Percentiles rank a stretch among this genome's conserved stretches.
These are phyloP conservation scores for Penicillium atrosanguineum DNA, from an alignment of 495 filamentous ascomycete species.

Conservation along the genomic window DNA sequence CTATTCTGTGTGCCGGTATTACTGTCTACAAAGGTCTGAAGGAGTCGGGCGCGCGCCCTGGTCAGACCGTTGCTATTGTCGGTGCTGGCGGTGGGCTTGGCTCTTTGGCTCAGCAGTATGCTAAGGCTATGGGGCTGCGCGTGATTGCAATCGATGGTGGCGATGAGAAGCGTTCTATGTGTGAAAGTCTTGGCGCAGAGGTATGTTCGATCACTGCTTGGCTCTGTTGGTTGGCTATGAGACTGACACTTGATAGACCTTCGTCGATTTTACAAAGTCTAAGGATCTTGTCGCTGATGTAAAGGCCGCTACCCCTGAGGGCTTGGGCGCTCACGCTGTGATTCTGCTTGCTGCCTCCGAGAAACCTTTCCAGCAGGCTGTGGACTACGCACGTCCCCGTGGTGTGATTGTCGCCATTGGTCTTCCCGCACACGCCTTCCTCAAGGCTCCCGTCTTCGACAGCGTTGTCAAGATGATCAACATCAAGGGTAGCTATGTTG, in stretches of 20 bases:
- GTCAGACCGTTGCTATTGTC: conserved; percentile 81
- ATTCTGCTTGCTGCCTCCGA: conserved; percentile 81
- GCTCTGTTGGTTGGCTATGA: background rate
- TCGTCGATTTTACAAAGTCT: conserved; percentile 72
- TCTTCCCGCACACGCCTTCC: conserved; percentile 71
- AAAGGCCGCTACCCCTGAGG: conserved; percentile 70
- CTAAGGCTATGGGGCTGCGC: conserved; percentile 82
- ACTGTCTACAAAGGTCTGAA: conserved; percentile 92
- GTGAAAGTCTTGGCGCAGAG: conserved; percentile 60
- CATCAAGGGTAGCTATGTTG: conserved; percentile 92
- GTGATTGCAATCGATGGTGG: conserved; percentile 77
- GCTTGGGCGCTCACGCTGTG: conserved; percentile 84
- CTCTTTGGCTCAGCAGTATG: conserved; percentile 78
- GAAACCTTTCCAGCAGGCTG: conserved; percentile 92
- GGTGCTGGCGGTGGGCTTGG: conserved; percentile 91
- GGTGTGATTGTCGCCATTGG: conserved; percentile 84
- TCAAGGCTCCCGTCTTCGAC: conserved; percentile 81
- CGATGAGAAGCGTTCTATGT: conserved; percentile 72
- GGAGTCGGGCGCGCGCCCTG: conserved; percentile 71
- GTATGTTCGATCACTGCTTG: conserved; percentile 4
- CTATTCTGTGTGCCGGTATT: conserved; percentile 81
- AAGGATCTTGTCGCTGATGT: conserved; percentile 81
- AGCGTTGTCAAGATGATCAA: conserved; percentile 84
- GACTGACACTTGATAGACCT: conserved; percentile 36
- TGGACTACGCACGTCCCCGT: conserved; percentile 76